Base-by-base conservation (phyloP, 306 rosid genomes). In the Cercis canadensis region DNA sequence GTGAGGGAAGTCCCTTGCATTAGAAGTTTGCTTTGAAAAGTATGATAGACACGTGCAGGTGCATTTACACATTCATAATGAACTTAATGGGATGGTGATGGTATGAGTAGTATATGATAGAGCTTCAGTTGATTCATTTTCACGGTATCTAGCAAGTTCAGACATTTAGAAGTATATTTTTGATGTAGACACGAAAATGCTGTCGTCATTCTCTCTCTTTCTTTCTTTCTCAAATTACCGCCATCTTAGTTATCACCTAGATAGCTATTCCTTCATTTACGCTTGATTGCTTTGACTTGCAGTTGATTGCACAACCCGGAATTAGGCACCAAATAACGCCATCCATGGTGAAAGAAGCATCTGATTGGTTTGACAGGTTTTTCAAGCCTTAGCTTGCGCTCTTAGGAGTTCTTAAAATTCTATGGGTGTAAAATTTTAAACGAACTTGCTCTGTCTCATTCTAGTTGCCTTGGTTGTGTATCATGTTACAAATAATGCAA, bases 311-410 rank as follows among this genome's bases (percentile, higher is more conserved):
- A 21, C 86, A 87, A 63, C 84, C 88, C 9, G 89, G 88, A 73
- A 69, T 89, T 19, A 75, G 62, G 5, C 96, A 89, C 67, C 78
- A 77, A 69, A 73, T 86, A 83, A 87, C 97, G 1, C 57, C 80
- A 15, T 51, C 64, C 33, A 89, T 87, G 82, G 83, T 94, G 29
- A 86, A 74, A 65, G 87, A 94, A 78, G 87, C 88, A 37, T 68
- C 90, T n/a, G 75, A 89, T 68, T 94, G 96, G 99, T 86, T 94
- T 73, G 95, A 89, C 55, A 80, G 61, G 65, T 84, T 81, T 66
- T 79, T 94, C 34, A 86, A 69, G 74, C 81, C 75, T 7, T 32
- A 78, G 69, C 34, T 7, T 21, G 21, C 31, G 59, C 43, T 43
- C 8, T 74, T 44, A 7, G 5, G 39, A 17, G 56, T 17, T 39